These are phyloP conservation scores for Geotrichum restrictum DNA, from an alignment of 1,139 yeast genomes.

Conservation along the genomic window DNA sequence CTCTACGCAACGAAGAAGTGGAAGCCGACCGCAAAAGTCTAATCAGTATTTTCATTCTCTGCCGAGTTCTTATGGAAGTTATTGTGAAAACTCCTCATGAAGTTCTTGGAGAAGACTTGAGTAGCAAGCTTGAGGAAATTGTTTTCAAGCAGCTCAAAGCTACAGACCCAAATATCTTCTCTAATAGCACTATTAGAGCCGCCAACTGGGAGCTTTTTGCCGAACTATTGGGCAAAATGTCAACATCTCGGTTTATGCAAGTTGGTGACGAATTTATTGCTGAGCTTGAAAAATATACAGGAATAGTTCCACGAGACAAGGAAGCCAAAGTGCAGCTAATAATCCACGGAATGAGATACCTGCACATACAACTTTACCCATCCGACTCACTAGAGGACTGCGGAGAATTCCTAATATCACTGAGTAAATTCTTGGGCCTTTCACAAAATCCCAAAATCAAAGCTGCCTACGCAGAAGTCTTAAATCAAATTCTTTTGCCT, in stretches of 20 bases:
- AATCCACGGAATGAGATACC: constrained; percentile 86
- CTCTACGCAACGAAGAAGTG: constrained; percentile 50
- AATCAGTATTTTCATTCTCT: constrained; percentile 83
- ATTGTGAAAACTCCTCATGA: constrained; percentile 80
- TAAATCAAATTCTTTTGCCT: constrained; percentile 70
- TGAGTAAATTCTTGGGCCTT: constrained; percentile 73
- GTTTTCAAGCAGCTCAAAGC: constrained; percentile 85
- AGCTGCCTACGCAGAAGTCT: constrained; percentile 80
- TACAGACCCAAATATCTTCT: constrained; percentile 70
- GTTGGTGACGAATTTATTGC: constrained; percentile 94
- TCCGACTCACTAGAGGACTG: constrained; percentile 87
- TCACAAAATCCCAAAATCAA: constrained; percentile 54
- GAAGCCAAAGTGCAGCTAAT: constrained; percentile 73
- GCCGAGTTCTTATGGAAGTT: constrained; percentile 88
- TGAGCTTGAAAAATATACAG: constrained; percentile 63
- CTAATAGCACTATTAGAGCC: constrained; percentile 68
- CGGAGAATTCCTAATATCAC: constrained; percentile 79
- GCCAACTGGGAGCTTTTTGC: constrained; percentile 95
- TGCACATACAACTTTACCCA: constrained; percentile 73
- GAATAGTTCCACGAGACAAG: constrained; percentile 55
- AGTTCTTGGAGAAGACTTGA: constrained; percentile 71
- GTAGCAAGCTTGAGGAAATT: constrained; percentile 83
- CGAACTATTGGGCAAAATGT: constrained; percentile 84
- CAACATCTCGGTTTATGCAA: constrained; percentile 71
- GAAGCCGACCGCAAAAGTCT: constrained; percentile 84